Evolutionary conservation across 768 basidiomycete species (phyloP).

Genomic region (Panellus pusillus): DNA sequence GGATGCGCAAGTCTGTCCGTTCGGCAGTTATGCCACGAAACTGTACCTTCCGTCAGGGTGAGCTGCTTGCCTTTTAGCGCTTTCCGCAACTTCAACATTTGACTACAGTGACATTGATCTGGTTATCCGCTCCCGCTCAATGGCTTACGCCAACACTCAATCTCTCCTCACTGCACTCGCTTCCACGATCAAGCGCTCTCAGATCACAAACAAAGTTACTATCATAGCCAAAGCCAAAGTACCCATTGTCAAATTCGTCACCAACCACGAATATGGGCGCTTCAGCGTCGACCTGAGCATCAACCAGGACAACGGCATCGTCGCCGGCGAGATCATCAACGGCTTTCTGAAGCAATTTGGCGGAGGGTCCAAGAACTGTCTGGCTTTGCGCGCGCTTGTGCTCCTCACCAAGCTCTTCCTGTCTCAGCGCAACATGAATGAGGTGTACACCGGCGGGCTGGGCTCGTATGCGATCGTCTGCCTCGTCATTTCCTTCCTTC

Average conservation of each 20-base stretch:
- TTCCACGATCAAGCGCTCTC: slow-evolving; percentile 67
- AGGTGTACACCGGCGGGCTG: slow-evolving; percentile 94
- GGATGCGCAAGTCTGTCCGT: slow-evolving; percentile 80
- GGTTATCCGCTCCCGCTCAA: slow-evolving; percentile 76
- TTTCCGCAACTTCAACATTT: not conserved
- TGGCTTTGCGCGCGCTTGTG: slow-evolving; percentile 81
- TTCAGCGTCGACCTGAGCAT: slow-evolving; percentile 93
- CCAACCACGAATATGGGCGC: slow-evolving; percentile 59
- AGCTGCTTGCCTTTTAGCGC: slow-evolving; percentile 26
- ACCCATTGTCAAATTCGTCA: slow-evolving; percentile 95
- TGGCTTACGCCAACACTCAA: slow-evolving; percentile 70
- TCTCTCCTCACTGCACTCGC: slow-evolving; percentile 77
- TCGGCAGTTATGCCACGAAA: slow-evolving; percentile 92
- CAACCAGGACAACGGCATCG: slow-evolving; percentile 85
- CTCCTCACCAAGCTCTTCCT: slow-evolving; percentile 91
- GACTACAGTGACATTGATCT: slow-evolving; percentile 86
- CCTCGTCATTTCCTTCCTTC: slow-evolving; percentile 89
- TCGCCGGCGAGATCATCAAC: slow-evolving; percentile 76
- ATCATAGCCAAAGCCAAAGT: slow-evolving; percentile 94
- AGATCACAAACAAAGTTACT: slow-evolving; percentile 75
- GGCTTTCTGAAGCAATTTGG: slow-evolving; percentile 69
- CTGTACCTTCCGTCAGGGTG: slow-evolving; percentile 92
- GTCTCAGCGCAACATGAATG: slow-evolving; percentile 89
- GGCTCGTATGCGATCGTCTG: slow-evolving; percentile 96
- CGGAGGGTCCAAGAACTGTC: slow-evolving; percentile 36